Base-by-base conservation (phyloP, 805 yeast genomes). In the Ascoidea asiatica region DNA sequence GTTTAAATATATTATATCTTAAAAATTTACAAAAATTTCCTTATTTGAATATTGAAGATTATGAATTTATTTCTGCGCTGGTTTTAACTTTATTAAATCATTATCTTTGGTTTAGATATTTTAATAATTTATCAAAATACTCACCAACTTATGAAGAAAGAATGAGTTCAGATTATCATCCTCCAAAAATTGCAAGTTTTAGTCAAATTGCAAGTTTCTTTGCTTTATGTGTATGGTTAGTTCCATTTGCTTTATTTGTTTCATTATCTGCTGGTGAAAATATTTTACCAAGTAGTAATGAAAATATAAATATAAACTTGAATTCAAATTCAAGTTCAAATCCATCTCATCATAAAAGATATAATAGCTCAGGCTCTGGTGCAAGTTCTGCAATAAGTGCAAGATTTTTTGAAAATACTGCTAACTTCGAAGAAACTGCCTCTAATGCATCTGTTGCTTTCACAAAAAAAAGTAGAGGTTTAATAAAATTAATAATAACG, bases 171-270 rank as follows among this genome's bases (percentile, higher is more conserved):
- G 69, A 70, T 42, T 81, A 78, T 55, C 62, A 62, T 19, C 75
- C 84, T 41, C 83, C 82, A 13, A 73, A 75, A 40, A 73, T 85
- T 44, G 95, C 95, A 1, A 70, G 82, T 11, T 90, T 90, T 56
- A 69, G 88, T 1, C 95, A 92, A 58, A 85, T 92, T 4, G 85
- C 96, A n/a, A 82, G 96, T 3, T 92, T 92, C 60, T 89, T 92
- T 58, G 98, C 96, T 1, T 63, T 92, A 38, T 80, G 92, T 54
- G 79, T 92, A 18, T 92, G 98, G 98, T 71, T 90, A 47, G 75
- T 92, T 22, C 98, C 98, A 33, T 87, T 92, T 60, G 80, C 95
- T 4, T 68, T 92, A 46, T 90, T 92, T 61, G 90, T 92, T 17
- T 81, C 95, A 23, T 67, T 92, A 47, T 84, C 94, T 57, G 97